phyloP scores from a whole-genome alignment of 352 stramenopile species.

The Aphanomyces invadans region DNA sequence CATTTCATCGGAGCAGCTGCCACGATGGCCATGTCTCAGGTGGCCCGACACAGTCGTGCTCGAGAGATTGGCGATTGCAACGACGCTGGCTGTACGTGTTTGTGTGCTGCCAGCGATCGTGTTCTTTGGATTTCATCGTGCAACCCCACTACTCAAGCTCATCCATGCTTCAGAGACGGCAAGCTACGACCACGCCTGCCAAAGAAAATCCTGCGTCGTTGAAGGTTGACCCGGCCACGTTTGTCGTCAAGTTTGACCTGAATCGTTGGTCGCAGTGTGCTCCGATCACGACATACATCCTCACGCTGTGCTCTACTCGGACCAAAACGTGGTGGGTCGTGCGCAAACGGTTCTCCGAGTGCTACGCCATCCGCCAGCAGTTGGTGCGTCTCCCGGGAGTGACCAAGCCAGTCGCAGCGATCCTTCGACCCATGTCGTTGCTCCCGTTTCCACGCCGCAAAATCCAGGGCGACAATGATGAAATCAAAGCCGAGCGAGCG shows the following conservation, averaged over 20 bases:
- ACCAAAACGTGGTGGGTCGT: conserved; percentile 84
- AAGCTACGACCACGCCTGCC: not conserved
- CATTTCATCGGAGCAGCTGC: too few relatives aligned
- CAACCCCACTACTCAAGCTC: not conserved
- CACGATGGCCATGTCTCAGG: too few relatives aligned
- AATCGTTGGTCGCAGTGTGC: not conserved
- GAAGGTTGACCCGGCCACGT: not conserved
- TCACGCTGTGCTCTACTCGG: conserved; percentile 78
- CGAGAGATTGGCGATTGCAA: too few relatives aligned
- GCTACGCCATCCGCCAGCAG: conserved; percentile 73
- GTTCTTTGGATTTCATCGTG: too few relatives aligned
- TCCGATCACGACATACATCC: conserved; percentile 65
- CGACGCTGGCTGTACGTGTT: too few relatives aligned
- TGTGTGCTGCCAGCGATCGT: too few relatives aligned
- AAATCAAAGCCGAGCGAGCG: conserved; percentile 12
- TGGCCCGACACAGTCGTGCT: too few relatives aligned
- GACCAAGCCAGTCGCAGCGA: not conserved
- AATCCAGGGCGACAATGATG: conserved; percentile 7
- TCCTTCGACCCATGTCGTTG: not conserved
- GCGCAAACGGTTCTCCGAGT: conserved; percentile 82
- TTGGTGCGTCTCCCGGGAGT: conserved; percentile 23
- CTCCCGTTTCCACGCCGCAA: conserved; percentile 18
- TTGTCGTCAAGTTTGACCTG: conserved; percentile 1
- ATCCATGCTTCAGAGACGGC: not conserved
- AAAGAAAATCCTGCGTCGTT: not conserved